Percentiles rank a stretch among this genome's conserved stretches.
phyloP scores from a whole-genome alignment of 306 rosid species.

The Lathyrus aphaca region DNA sequence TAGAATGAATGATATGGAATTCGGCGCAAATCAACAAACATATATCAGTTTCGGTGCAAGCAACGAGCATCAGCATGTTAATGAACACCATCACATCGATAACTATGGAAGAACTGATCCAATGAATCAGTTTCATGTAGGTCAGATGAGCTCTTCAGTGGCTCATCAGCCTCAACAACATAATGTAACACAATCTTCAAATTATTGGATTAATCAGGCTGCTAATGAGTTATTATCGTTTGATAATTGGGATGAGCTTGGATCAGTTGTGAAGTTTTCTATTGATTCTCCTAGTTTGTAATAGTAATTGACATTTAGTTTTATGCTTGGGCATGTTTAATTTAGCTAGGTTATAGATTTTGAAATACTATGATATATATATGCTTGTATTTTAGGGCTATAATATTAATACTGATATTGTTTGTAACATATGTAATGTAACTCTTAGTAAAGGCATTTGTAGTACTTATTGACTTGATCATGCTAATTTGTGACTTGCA shows the following conservation, averaged over 20 bases:
- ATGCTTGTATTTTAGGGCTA: not conserved
- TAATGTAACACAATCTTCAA: slow-evolving; percentile 29
- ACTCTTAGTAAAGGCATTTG: not conserved
- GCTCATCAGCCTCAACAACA: slow-evolving; percentile 36
- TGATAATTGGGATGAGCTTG: slow-evolving; percentile 85
- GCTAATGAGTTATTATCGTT: slow-evolving; percentile 23
- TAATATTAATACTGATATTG: not conserved
- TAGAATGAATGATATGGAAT: slow-evolving; percentile 35
- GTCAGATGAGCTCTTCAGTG: slow-evolving; percentile 35
- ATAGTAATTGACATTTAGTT: not conserved
- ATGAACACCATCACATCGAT: slow-evolving; percentile 50
- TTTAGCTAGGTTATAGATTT: not conserved
- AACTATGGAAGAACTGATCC: slow-evolving; percentile 19
- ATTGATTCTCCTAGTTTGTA: slow-evolving; percentile 48
- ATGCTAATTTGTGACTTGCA: not conserved
- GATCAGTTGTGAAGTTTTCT: slow-evolving; percentile 65
- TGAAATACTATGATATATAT: not conserved
- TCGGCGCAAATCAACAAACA: slow-evolving; percentile 45
- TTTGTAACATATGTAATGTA: not conserved
- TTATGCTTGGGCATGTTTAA: not conserved
- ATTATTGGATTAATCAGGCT: not conserved
- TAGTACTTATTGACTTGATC: not conserved
- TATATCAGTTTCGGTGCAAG: slow-evolving; percentile 59
- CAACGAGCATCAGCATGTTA: not conserved
- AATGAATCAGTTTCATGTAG: slow-evolving; percentile 38